A percentile compares a stretch with the other conserved stretches of the same genome.
Evolutionary conservation across 305 asterid species (phyloP).

Genomic region (Nicotiana rustica): DNA sequence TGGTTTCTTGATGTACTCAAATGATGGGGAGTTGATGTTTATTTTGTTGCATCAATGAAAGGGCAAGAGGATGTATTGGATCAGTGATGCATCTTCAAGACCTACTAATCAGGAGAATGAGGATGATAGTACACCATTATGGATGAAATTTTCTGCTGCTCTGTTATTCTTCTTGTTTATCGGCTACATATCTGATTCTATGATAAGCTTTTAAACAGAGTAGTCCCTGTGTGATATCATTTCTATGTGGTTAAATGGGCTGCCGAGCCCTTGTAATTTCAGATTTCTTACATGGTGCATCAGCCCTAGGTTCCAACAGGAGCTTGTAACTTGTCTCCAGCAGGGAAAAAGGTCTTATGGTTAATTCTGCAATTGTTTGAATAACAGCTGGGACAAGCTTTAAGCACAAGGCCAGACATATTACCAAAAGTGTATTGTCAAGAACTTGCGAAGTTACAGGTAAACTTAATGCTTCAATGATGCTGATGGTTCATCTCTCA

Average conservation of each 20-base stretch:
- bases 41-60: slow-evolving; percentile 2
- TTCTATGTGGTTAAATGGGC: slow-evolving; percentile 30
- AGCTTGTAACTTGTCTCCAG: slow-evolving; percentile 31
- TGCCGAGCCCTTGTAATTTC: slow-evolving; percentile 18
- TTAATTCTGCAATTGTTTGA: slow-evolving; percentile 37
- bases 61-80: slow-evolving; percentile 18
- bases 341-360: slow-evolving; percentile 30
- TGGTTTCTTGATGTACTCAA: background rate
- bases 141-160: background rate
- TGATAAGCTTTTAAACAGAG: background rate
- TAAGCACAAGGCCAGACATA: slow-evolving; percentile 98
- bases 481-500: background rate
- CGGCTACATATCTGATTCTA: slow-evolving; percentile 6
- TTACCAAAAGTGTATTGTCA: slow-evolving; percentile 84
- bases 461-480: slow-evolving; percentile 34
- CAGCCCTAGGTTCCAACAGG: slow-evolving; percentile 32
- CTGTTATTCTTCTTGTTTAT: slow-evolving; percentile 11
- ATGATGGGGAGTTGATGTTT: background rate
- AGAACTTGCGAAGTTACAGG: slow-evolving; percentile 96
- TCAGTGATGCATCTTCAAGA: slow-evolving; percentile 25
- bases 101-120: background rate
- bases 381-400: slow-evolving; percentile 96
- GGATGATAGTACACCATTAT: slow-evolving; percentile 7
- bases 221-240: slow-evolving; percentile 11
- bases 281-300: slow-evolving; percentile 30